Evolutionary conservation across 768 basidiomycete genomes (phyloP).

Genomic region (Termitomyces sp.): DNA sequence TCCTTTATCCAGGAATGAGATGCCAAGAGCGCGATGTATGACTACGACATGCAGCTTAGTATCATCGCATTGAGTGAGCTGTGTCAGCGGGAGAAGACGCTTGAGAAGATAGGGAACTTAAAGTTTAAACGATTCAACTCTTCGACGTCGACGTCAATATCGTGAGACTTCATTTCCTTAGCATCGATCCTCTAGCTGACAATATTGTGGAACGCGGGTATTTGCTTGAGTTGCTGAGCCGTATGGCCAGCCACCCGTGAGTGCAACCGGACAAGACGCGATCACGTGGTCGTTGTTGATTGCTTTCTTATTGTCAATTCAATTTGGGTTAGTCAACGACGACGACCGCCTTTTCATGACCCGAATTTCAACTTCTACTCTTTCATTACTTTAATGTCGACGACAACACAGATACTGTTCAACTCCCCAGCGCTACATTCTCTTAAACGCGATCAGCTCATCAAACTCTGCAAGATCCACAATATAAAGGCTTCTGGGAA

Average conservation of each 20-base stretch:
- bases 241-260: too few species aligned
- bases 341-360: slow-evolving; percentile 7
- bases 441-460: slow-evolving; percentile 78
- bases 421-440: slow-evolving; percentile 82
- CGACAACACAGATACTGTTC: slow-evolving; percentile 75
- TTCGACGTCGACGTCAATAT: background rate
- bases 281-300: slow-evolving; percentile 5
- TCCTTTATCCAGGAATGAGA: slow-evolving; percentile 51
- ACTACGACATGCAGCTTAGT: background rate
- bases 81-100: background rate
- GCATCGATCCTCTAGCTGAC: background rate
- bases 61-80: too few species aligned
- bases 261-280: background rate
- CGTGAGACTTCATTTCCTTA: background rate
- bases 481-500: slow-evolving; percentile 77
- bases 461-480: slow-evolving; percentile 82
- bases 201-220: background rate
- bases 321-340: background rate
- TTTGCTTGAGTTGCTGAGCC: too few species aligned
- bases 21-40: slow-evolving; percentile 6
- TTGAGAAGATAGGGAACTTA: background rate
- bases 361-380: background rate
- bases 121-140: background rate
- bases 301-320: background rate
- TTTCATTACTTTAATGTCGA: slow-evolving; percentile 41